Evolutionary conservation across 2,329 filamentous ascomycete genomes (phyloP), one percentile per base, ranked within the genome.

Genomic region (Penicillium griseofulvum): DNA sequence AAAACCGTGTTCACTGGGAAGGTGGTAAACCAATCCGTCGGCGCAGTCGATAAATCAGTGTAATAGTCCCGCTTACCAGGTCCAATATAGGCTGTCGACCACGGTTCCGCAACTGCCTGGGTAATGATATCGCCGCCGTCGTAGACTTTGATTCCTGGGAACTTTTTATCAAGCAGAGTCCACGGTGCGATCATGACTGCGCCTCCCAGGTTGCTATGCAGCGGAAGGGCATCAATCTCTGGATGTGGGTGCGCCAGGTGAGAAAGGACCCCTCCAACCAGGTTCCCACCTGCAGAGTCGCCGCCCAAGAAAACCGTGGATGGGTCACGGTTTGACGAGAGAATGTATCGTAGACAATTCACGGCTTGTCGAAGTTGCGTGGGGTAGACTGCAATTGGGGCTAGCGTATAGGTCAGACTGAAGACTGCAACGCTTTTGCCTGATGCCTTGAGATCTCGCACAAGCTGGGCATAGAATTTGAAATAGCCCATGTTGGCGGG

Each of bases 321-420:
- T 1, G 73, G 68, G 72, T 68, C 62, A 31, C 71, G 73, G 47
- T 65, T 56, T 31, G 68, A 64, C 3, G 64, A 52, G 24, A 76
- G 58, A 17, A 78, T 65, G 59, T 78, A 73, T 36, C 72, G 72
- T 19, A 77, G 65, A 2, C 70, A 70, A 37, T 70, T 70, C 22
- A 76, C 73, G 1, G 74, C 74, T 57, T 79, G 73, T 29, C 66
- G 67, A 17, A 79, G 63, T 54, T 78, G 76, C 1, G 69, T 75
- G 4, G 77, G 77, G 51, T 78, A 79, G 1, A 69, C 70, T 7
- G 69, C 76, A 11, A 69, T 59, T 0, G 77, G 77, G 0, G 82
- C 77, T n/a, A 86, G 77, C 26, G 80, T 81, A 68, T 87, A 87
- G 37, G 79, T 78, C n/a, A 85, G 74, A 24, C 82, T 68, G 46